Evolutionary conservation across 306 rosid genomes (phyloP).

Genomic region (Amphicarpaea edgeworthii): DNA sequence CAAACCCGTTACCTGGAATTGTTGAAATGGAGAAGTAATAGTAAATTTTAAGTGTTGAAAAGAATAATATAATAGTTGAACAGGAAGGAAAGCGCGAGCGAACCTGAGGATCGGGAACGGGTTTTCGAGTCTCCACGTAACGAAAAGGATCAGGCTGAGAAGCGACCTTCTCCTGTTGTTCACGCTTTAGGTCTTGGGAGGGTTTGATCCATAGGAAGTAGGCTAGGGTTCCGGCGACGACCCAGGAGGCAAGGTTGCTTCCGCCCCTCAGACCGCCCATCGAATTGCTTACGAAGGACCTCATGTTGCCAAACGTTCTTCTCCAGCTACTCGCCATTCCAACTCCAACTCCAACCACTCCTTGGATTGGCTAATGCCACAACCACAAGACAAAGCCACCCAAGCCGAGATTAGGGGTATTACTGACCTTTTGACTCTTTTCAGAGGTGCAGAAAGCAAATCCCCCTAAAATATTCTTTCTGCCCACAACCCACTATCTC

Average conservation of each 20-base stretch:
- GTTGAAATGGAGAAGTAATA: not conserved
- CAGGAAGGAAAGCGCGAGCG: not conserved
- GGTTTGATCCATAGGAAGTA: constrained; percentile 97
- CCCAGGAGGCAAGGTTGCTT: constrained; percentile 88
- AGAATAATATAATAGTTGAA: not conserved
- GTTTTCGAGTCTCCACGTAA: constrained; percentile 80
- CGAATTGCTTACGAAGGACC: constrained; percentile 77
- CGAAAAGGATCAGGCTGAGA: constrained; percentile 70
- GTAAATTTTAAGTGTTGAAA: not conserved
- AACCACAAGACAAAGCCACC: no score
- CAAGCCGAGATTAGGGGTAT: no score
- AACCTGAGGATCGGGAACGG: constrained; percentile 91
- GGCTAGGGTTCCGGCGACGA: constrained; percentile 92
- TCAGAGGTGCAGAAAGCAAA: no score
- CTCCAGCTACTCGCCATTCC: constrained; percentile 74
- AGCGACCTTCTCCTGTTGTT: constrained; percentile 72
- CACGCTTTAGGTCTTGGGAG: constrained; percentile 80
- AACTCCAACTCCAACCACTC: no score
- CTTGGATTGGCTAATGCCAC: no score
- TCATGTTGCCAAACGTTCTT: constrained; percentile 75
- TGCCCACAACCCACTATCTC: no score
- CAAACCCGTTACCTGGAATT: constrained; percentile 73
- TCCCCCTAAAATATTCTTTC: no score
- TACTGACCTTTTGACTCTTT: no score
- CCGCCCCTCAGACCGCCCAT: constrained; percentile 90